These are phyloP conservation scores for Zalaria obscura DNA, from an alignment of 2,329 filamentous ascomycete species.

Conservation along the genomic window DNA sequence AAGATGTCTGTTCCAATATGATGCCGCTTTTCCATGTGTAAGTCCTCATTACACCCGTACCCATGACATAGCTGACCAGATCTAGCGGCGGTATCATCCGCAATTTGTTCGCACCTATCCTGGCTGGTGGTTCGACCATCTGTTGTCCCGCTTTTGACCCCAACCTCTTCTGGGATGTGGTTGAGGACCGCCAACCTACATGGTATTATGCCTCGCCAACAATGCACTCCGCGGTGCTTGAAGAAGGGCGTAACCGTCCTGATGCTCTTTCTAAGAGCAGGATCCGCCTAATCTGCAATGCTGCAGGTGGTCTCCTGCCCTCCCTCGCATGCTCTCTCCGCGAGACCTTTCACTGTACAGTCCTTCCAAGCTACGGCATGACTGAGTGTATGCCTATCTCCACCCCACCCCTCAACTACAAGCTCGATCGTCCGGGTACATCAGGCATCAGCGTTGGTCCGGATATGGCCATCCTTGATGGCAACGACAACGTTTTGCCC, in stretches of 20 bases:
- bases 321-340: constrained; percentile 34
- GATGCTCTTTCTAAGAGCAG: constrained; percentile 27
- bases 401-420: constrained; percentile 39
- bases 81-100: constrained; percentile 34
- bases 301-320: constrained; percentile 38
- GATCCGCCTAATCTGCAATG: constrained; percentile 42
- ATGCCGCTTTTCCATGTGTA: constrained; percentile 46
- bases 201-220: constrained; percentile 47
- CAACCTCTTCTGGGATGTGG: constrained; percentile 41
- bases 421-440: constrained; percentile 37
- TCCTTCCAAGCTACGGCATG: constrained; percentile 46
- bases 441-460: constrained; percentile 39
- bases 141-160: constrained; percentile 42
- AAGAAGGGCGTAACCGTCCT: constrained; percentile 26
- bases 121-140: constrained; percentile 39
- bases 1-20: constrained; percentile 42
- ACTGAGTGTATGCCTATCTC: constrained; percentile 47
- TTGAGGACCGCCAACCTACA: constrained; percentile 33
- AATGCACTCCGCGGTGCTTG: constrained; percentile 41
- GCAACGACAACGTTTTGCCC: constrained; percentile 17
- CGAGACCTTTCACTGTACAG: constrained; percentile 36
- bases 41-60: constrained; percentile 12
- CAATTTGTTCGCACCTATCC: constrained; percentile 40
- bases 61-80: neutral
- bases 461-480: constrained; percentile 36